A percentile compares a stretch with the other conserved stretches of the same genome.
Evolutionary conservation across 163 green algal genomes (phyloP).

Genomic region (Scenedesmus sp.): DNA sequence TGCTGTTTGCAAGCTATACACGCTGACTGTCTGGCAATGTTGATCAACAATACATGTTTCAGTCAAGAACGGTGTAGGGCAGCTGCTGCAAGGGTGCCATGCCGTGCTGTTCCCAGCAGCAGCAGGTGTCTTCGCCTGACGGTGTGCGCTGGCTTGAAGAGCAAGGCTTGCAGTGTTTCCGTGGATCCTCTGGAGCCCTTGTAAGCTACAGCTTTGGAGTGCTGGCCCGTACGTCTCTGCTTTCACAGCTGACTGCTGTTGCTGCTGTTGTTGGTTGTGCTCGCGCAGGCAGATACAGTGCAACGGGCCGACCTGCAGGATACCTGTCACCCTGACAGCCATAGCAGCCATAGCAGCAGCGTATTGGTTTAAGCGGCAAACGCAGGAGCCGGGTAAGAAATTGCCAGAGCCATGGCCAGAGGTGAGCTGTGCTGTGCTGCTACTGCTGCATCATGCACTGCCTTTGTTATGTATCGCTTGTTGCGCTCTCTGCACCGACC

Average conservation of each 20-base stretch:
- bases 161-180: slow-evolving; percentile 36
- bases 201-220: neutral
- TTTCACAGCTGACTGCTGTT: neutral
- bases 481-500: no score
- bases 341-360: slow-evolving; percentile 28
- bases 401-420: slow-evolving; percentile 47
- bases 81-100: neutral
- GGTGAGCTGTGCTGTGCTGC: neutral
- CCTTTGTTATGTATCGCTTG: neutral
- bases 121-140: neutral
- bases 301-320: slow-evolving; percentile 45
- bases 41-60: neutral
- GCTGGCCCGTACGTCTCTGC: neutral
- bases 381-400: slow-evolving; percentile 33
- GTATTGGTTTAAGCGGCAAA: slow-evolving; percentile 52
- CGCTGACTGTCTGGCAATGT: neutral
- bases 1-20: neutral
- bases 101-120: neutral
- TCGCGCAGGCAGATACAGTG: slow-evolving; percentile 35
- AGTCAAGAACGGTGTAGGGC: neutral
- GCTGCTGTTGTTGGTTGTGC: neutral
- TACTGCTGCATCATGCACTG: no score
- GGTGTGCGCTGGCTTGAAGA: neutral
- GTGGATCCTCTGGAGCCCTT: slow-evolving; percentile 43
- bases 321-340: slow-evolving; percentile 31